Evolutionary conservation across 177 flowering plant genomes (phyloP).

Genomic region (Vitis hybrid): DNA sequence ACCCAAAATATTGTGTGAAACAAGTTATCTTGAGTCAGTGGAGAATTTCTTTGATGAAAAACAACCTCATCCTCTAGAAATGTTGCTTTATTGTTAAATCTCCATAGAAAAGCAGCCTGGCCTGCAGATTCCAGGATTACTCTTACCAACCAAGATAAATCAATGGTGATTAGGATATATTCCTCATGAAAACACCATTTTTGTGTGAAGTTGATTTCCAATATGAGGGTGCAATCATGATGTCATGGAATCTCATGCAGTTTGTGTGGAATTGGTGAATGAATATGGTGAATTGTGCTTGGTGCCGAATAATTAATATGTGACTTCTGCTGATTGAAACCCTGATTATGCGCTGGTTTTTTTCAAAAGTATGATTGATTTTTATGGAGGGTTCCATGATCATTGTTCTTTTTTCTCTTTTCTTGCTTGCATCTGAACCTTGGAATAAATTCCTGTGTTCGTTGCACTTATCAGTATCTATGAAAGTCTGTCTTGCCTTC

Average conservation of each 20-base stretch:
- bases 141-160: slow-evolving; percentile 32
- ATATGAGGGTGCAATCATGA: slow-evolving; percentile 26
- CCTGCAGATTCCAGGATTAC: slow-evolving; percentile 23
- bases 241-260: slow-evolving; percentile 43
- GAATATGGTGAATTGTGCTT: slow-evolving; percentile 38
- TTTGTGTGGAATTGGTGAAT: slow-evolving; percentile 26
- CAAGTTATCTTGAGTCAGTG: slow-evolving; percentile 15
- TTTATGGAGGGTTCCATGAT: slow-evolving; percentile 16
- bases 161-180: slow-evolving; percentile 39
- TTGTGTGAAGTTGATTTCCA: slow-evolving; percentile 24
- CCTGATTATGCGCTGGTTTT: slow-evolving; percentile 36
- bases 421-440: slow-evolving; percentile 34
- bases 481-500: slow-evolving; percentile 37
- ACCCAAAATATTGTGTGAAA: slow-evolving; percentile 16
- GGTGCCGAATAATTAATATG: slow-evolving; percentile 40
- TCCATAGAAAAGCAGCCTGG: slow-evolving; percentile 21
- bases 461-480: slow-evolving; percentile 37
- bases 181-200: slow-evolving; percentile 27
- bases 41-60: slow-evolving; percentile 24
- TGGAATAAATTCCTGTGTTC: slow-evolving; percentile 60
- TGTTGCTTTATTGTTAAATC: slow-evolving; percentile 17
- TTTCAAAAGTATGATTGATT: slow-evolving; percentile 26
- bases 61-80: slow-evolving; percentile 14
- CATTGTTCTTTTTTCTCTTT: slow-evolving; percentile 21
- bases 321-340: slow-evolving; percentile 42